Conservation (phyloP, 805 yeast species). For the Lipomyces sp. region DNA sequence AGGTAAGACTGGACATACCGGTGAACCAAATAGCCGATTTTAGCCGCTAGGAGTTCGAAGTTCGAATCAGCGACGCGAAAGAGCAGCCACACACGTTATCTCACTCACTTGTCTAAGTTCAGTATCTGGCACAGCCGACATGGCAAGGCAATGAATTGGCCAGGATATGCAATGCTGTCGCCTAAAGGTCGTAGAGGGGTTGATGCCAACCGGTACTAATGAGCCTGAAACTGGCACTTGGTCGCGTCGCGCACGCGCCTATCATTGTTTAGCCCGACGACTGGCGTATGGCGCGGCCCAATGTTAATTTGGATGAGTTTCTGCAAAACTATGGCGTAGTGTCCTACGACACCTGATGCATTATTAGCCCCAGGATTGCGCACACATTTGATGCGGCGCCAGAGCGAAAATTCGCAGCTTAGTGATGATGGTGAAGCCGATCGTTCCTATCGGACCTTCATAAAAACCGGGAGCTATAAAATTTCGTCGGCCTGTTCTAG, state of each 20-base stretch:
- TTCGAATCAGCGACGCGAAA: not conserved
- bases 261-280: no score
- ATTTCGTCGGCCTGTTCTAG: not conserved
- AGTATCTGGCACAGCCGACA: not conserved
- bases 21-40: slow-evolving; percentile 44
- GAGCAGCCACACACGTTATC: not conserved
- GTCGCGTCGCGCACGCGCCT: not conserved
- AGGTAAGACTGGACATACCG: slow-evolving; percentile 12
- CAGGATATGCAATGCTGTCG: not conserved
- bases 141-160: not conserved
- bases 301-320: no score
- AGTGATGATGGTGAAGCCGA: no score
- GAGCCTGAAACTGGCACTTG: no score
- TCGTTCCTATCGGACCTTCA: not conserved
- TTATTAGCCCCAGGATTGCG: no score
- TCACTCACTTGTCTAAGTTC: slow-evolving; percentile 1
- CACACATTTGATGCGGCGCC: not conserved
- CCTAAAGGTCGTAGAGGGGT: no score
- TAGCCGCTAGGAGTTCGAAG: slow-evolving; percentile 25
- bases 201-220: no score
- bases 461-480: not conserved
- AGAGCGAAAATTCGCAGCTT: not conserved
- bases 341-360: no score
- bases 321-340: no score
- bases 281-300: no score